phyloP scores from a whole-genome alignment of 768 basidiomycete genomes.

The Chiua virens region DNA sequence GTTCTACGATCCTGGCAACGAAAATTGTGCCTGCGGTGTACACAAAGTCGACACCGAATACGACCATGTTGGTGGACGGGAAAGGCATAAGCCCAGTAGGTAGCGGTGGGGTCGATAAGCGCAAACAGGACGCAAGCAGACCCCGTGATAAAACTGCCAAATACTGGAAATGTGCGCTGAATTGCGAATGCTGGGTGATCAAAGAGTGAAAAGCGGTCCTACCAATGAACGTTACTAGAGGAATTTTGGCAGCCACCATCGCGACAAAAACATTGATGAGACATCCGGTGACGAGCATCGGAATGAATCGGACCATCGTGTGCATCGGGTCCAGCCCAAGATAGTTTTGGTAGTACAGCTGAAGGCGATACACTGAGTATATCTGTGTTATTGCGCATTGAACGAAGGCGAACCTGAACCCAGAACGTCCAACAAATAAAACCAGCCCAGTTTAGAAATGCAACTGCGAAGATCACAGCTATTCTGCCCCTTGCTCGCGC shows the following conservation, averaged over 20 bases:
- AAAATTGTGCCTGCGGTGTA: constrained; percentile 74
- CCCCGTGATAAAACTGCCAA: constrained; percentile 60
- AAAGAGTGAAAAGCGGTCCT: neutral
- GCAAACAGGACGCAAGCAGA: constrained; percentile 66
- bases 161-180: constrained; percentile 30
- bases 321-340: constrained; percentile 50
- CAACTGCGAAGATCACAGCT: constrained; percentile 58
- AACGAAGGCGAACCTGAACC: constrained; percentile 35
- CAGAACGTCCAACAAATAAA: constrained; percentile 58
- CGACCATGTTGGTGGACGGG: constrained; percentile 60
- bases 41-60: constrained; percentile 78
- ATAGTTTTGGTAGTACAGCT: constrained; percentile 78
- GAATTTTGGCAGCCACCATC: constrained; percentile 52
- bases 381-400: neutral
- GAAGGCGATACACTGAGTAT: neutral
- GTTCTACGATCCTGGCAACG: constrained; percentile 63
- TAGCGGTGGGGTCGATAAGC: constrained; percentile 50
- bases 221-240: constrained; percentile 61
- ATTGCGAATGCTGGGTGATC: neutral
- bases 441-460: constrained; percentile 61
- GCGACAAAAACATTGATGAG: constrained; percentile 69
- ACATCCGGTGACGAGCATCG: constrained; percentile 70
- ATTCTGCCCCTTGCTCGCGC: constrained; percentile 60
- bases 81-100: constrained; percentile 81
- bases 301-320: constrained; percentile 66